Percentiles rank a stretch among this genome's conserved stretches.
Conservation (phyloP, 2,329 filamentous ascomycete genomes). For the Fusarium sp. region DNA sequence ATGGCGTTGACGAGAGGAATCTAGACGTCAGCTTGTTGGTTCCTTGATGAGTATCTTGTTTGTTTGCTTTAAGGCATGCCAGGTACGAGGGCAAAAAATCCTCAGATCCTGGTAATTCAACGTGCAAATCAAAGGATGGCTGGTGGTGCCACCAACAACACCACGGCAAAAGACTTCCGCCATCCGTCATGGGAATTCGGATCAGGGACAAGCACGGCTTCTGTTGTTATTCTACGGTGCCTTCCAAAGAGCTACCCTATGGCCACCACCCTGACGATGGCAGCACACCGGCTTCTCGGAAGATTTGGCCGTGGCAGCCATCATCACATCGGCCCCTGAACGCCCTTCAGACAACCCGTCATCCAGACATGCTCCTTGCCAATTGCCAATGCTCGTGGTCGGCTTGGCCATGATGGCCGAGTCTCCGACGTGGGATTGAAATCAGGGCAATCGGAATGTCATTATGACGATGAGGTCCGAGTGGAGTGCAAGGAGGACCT, state of each 20-base stretch:
- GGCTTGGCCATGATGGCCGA: conserved; percentile 5
- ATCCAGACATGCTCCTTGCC: not conserved
- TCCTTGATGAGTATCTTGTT: conserved; percentile 15
- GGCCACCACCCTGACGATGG: conserved; percentile 4
- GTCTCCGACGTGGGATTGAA: conserved; percentile 8
- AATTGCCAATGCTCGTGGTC: conserved; percentile 13
- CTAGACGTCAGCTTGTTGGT: conserved; percentile 5
- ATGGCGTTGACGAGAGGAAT: conserved; percentile 13
- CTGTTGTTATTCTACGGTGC: not conserved
- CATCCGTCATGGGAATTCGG: conserved; percentile 17
- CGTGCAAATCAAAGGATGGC: not conserved
- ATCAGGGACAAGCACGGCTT: not conserved
- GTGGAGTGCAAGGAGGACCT: conserved; percentile 6
- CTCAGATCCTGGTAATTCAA: not conserved
- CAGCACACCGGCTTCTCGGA: not conserved
- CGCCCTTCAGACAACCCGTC: not conserved
- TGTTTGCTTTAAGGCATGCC: conserved; percentile 17
- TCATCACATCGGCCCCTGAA: conserved; percentile 14
- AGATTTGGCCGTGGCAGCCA: not conserved
- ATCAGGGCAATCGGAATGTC: conserved; percentile 31
- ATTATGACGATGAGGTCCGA: conserved; percentile 31
- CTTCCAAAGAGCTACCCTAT: conserved; percentile 14
- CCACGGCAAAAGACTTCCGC: conserved; percentile 20
- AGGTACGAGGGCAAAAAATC: not conserved
- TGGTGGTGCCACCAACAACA: conserved; percentile 10